Conservation (phyloP, 305 asterid genomes). For the Ajuga reptans region DNA sequence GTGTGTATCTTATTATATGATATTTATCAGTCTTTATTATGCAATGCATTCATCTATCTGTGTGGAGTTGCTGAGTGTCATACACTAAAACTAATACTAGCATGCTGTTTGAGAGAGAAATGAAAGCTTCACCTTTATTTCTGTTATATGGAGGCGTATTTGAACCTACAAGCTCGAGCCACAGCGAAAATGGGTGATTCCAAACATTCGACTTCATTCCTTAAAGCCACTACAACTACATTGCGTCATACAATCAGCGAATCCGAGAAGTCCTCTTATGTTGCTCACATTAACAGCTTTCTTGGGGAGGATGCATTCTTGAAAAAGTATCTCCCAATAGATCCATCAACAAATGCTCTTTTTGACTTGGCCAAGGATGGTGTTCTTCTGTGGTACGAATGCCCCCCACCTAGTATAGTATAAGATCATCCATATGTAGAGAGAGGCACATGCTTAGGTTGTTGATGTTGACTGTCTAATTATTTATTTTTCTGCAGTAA, state of each 20-base stretch:
- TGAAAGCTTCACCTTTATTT: not conserved
- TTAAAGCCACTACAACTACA: constrained; percentile 69
- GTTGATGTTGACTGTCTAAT: not conserved
- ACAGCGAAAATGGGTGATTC: constrained; percentile 49
- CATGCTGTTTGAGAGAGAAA: not conserved
- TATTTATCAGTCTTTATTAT: not conserved
- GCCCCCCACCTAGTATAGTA: not conserved
- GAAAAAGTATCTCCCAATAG: constrained; percentile 71
- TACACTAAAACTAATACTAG: not conserved
- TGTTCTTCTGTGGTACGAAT: constrained; percentile 69
- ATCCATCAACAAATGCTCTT: constrained; percentile 61
- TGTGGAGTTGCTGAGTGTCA: not conserved
- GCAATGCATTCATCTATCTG: not conserved
- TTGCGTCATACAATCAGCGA: constrained; percentile 79
- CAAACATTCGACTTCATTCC: constrained; percentile 55
- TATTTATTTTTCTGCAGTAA: constrained; percentile 47
- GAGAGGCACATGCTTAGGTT: not conserved
- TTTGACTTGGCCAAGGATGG: constrained; percentile 88
- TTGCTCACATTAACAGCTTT: constrained; percentile 74
- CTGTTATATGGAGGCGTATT: constrained; percentile 37
- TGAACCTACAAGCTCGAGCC: constrained; percentile 64
- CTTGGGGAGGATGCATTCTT: constrained; percentile 65
- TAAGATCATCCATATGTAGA: not conserved
- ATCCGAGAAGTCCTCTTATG: constrained; percentile 78
- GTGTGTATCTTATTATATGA: too few relatives aligned